Conservation (phyloP, 306 rosid species). For the Cucurbita argyrosperma region DNA sequence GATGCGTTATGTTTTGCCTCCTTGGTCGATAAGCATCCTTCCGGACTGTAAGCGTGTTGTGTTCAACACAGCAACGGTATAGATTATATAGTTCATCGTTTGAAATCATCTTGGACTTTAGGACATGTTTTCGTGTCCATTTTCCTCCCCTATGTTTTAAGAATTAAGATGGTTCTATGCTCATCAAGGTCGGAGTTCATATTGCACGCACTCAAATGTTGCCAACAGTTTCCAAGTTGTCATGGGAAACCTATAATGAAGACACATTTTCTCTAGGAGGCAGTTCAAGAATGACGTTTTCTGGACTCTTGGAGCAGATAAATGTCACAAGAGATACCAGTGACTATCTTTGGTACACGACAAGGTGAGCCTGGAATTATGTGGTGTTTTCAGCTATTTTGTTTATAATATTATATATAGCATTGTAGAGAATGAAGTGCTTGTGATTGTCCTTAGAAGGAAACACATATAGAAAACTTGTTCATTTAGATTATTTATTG, state of each 20-base stretch:
- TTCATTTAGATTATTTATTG: not conserved
- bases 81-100: conserved; percentile 4
- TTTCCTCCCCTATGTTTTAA: not conserved
- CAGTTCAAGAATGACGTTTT: conserved; percentile 30
- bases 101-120: not conserved
- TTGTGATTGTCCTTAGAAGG: not conserved
- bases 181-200: conserved; percentile 62
- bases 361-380: conserved; percentile 39
- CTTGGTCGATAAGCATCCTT: conserved; percentile 97
- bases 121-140: not conserved
- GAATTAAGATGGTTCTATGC: conserved; percentile 12
- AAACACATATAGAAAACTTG: not conserved
- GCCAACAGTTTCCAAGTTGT: conserved; percentile 37
- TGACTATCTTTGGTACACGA: conserved; percentile 92
- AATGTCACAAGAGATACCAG: conserved; percentile 62
- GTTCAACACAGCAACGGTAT: conserved; percentile 81
- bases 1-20: conserved; percentile 57
- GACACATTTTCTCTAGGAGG: conserved; percentile 55
- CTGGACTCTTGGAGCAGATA: conserved; percentile 78
- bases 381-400: not conserved
- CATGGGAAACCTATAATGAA: conserved; percentile 75
- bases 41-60: conserved; percentile 73
- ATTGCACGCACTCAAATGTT: conserved; percentile 48
- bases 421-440: not conserved
- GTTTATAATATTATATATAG: not conserved